Percentiles rank a stretch among this genome's conserved stretches.
phyloP scores from a whole-genome alignment of 2,329 filamentous ascomycete genomes.

The Emericellopsis atlantica region DNA sequence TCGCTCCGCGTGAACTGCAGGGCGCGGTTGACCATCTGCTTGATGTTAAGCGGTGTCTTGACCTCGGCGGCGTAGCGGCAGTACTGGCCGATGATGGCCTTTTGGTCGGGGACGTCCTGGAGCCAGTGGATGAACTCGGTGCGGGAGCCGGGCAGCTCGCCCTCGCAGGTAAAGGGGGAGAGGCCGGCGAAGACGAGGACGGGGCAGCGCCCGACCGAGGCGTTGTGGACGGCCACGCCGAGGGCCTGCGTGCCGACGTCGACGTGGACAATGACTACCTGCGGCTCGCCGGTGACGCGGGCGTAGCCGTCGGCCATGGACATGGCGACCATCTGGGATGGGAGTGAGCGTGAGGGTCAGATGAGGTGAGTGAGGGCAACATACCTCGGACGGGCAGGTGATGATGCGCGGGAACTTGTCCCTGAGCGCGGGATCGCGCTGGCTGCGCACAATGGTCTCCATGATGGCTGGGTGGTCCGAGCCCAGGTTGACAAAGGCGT shows the following conservation, averaged over 20 bases:
- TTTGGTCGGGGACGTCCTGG: slow-evolving; percentile 73
- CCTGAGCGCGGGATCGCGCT: slow-evolving; percentile 42
- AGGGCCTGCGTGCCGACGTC: slow-evolving; percentile 74
- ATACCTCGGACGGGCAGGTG: slow-evolving; percentile 73
- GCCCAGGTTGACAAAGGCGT: slow-evolving; percentile 46
- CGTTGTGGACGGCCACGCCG: slow-evolving; percentile 68
- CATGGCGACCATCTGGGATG: slow-evolving; percentile 72
- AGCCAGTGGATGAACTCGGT: slow-evolving; percentile 85
- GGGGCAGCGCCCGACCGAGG: slow-evolving; percentile 60
- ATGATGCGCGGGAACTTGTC: slow-evolving; percentile 60
- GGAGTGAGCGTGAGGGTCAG: too few relatives aligned
- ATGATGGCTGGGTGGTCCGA: slow-evolving; percentile 66
- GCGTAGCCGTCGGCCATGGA: slow-evolving; percentile 79
- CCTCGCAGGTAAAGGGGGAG: slow-evolving; percentile 64
- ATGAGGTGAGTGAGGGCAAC: too few relatives aligned
- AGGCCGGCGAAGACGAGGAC: slow-evolving; percentile 69
- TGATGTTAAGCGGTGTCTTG: slow-evolving; percentile 73
- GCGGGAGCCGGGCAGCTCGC: slow-evolving; percentile 63
- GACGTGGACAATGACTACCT: slow-evolving; percentile 69
- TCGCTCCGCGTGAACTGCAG: slow-evolving; percentile 69
- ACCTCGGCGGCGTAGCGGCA: slow-evolving; percentile 76
- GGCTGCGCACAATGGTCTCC: slow-evolving; percentile 68
- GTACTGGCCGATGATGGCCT: slow-evolving; percentile 70
- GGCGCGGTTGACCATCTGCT: slow-evolving; percentile 79
- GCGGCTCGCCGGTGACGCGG: slow-evolving; percentile 56